Base-by-base conservation (phyloP, 352 stramenopile species). In the Phytophthora megakarya region DNA sequence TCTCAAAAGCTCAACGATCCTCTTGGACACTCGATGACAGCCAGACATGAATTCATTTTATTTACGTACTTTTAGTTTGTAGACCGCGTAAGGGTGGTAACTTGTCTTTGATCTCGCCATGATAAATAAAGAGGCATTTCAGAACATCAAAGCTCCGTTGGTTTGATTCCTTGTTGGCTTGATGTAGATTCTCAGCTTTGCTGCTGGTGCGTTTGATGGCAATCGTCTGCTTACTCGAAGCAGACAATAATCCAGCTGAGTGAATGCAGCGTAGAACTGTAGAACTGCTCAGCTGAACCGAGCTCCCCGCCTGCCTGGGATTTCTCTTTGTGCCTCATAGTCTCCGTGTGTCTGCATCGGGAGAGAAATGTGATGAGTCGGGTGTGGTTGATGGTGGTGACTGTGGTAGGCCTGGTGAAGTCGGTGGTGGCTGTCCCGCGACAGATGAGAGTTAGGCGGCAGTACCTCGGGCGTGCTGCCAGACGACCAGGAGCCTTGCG, bases 401-500 rank as follows among this genome's bases (percentile, higher is more conserved):
- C 33, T 45, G 30, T 57, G 39, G 16, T 63, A 59, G 5, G 55
- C 25, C 19, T 78, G 58, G 3, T 73, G 53, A 44, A 67, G 59
- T 15, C 67, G 54, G 26, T 76, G 58, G 40, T 76, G 67, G 16
- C 59, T 70, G 38, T 76, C 55, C 8, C 68, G 49, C 45, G 57
- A 53, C n/a, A 67, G 23, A 62, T 56, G 53, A 11, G 53, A 59
- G 28, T 49, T 58, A 28, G 43, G 32, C 43, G 44, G 53, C 18
- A 56, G 23, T 22, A 56, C 21, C 33, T 74, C 61, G 1, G 61
- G 65, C n/a, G 64, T 74, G 28, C 55, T 75, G 1, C 44, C 57
- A 37, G 73, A 78, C 8, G 69, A 71, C 73, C 73, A 81, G 21
- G 73, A 81, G 11, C 62, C 62, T 25, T 74, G 69, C 18, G 73